A percentile compares a stretch with the other conserved stretches of the same genome.
phyloP scores from a whole-genome alignment of 2,329 filamentous ascomycete species.

The Trichoderma koningii region DNA sequence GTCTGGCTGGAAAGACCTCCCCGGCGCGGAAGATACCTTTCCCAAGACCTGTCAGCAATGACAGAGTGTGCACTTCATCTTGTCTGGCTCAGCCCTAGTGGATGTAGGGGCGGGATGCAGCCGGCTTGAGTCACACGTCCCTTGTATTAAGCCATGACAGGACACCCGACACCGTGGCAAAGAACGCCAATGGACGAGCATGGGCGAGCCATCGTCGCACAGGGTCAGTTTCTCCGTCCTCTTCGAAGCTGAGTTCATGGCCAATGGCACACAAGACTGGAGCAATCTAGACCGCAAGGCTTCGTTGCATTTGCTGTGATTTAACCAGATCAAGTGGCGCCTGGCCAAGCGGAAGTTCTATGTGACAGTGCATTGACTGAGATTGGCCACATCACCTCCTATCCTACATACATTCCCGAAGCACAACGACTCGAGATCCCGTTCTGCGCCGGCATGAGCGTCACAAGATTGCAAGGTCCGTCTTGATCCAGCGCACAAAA shows the following conservation, averaged over 20 bases:
- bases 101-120: conserved; percentile 23
- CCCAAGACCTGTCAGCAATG: neutral
- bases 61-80: neutral
- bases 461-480: neutral
- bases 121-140: conserved; percentile 28
- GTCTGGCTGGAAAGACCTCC: neutral
- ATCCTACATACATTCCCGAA: neutral
- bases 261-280: neutral
- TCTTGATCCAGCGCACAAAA: too few relatives aligned
- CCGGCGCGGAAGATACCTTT: neutral
- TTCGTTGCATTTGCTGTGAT: conserved; percentile 12
- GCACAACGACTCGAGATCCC: neutral
- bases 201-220: neutral
- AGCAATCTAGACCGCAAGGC: conserved; percentile 17
- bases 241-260: neutral
- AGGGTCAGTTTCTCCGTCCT: neutral
- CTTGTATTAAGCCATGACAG: neutral
- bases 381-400: conserved; percentile 7
- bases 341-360: neutral
- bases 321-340: neutral
- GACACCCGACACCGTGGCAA: neutral
- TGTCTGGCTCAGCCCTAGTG: conserved; percentile 18
- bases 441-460: neutral
- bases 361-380: neutral
- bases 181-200: neutral